Percentiles rank a stretch among this genome's conserved stretches.
Conservation (phyloP, 495 filamentous ascomycete genomes). For the Halenospora varia region DNA sequence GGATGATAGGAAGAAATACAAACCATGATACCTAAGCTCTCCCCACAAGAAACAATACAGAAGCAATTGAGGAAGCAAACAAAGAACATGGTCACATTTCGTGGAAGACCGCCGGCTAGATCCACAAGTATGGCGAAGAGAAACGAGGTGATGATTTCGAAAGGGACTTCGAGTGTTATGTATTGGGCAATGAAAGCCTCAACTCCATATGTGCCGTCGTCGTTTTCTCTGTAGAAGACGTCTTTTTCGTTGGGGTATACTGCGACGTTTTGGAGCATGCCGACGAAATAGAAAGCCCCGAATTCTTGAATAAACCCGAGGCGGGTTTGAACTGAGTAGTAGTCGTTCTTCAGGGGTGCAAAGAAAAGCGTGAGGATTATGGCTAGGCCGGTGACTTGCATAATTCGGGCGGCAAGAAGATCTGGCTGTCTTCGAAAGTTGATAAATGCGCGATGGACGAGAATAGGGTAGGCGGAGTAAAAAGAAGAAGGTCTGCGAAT, state of each 20-base stretch:
- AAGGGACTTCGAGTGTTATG: constrained; percentile 62
- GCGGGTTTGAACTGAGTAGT: constrained; percentile 63
- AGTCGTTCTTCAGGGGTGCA: constrained; percentile 63
- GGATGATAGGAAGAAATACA: background rate
- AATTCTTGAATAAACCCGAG: constrained; percentile 69
- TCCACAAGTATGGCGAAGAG: constrained; percentile 57
- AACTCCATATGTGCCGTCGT: constrained; percentile 61
- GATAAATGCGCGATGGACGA: constrained; percentile 58
- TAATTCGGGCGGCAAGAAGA: constrained; percentile 58
- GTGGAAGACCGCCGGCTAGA: constrained; percentile 58
- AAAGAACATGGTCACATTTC: constrained; percentile 58
- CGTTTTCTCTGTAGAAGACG: constrained; percentile 67
- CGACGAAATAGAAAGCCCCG: constrained; percentile 67
- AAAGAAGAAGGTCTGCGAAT: constrained; percentile 58
- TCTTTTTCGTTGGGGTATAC: constrained; percentile 66
- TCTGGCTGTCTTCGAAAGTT: constrained; percentile 65
- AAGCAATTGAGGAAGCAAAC: constrained; percentile 64
- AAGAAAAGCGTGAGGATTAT: constrained; percentile 68
- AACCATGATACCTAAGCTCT: constrained; percentile 67
- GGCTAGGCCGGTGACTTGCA: constrained; percentile 63
- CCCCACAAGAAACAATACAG: constrained; percentile 67
- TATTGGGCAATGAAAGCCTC: constrained; percentile 67
- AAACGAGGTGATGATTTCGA: constrained; percentile 59
- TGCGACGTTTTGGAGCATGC: constrained; percentile 74
- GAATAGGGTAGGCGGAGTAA: constrained; percentile 54